Conservation (phyloP, 805 yeast genomes). For the Kazachstania africana region DNA sequence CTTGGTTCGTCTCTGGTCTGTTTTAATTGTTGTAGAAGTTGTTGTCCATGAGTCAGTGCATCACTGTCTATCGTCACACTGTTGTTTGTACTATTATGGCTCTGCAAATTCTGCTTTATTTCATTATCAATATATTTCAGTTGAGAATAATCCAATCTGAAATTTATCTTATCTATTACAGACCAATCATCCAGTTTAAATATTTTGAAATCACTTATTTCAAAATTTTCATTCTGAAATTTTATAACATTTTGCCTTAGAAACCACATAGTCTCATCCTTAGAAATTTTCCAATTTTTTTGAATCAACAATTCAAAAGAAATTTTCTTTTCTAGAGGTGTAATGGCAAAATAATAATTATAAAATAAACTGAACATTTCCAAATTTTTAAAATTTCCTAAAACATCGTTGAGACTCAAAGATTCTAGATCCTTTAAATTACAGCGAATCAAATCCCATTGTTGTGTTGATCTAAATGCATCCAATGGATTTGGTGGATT, state of each 20-base stretch:
- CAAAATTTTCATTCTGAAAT: slow-evolving; percentile 29
- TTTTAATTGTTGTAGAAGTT: slow-evolving; percentile 21
- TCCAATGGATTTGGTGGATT: slow-evolving; percentile 27
- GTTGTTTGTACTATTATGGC: background rate
- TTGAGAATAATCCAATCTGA: slow-evolving; percentile 28
- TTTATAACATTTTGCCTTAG: slow-evolving; percentile 30
- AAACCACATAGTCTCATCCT: slow-evolving; percentile 28
- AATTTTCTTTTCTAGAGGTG: slow-evolving; percentile 31
- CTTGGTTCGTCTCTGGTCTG: slow-evolving; percentile 10
- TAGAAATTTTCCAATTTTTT: slow-evolving; percentile 30
- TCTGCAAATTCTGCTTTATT: background rate
- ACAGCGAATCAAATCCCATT: slow-evolving; percentile 24
- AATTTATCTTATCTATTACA: slow-evolving; percentile 30
- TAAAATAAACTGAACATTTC: slow-evolving; percentile 32
- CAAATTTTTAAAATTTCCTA: slow-evolving; percentile 20
- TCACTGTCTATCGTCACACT: background rate
- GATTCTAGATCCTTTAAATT: slow-evolving; percentile 7
- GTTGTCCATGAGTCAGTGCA: slow-evolving; percentile 21
- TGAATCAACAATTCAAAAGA: slow-evolving; percentile 25
- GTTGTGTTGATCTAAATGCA: slow-evolving; percentile 25
- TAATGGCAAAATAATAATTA: slow-evolving; percentile 33
- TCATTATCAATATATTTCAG: slow-evolving; percentile 5
- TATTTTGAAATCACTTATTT: slow-evolving; percentile 33
- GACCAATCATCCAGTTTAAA: slow-evolving; percentile 36
- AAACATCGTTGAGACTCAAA: slow-evolving; percentile 7